These are phyloP conservation scores for Myrmaecium sp. DNA, from an alignment of 2,329 filamentous ascomycete genomes.

Conservation along the genomic window DNA sequence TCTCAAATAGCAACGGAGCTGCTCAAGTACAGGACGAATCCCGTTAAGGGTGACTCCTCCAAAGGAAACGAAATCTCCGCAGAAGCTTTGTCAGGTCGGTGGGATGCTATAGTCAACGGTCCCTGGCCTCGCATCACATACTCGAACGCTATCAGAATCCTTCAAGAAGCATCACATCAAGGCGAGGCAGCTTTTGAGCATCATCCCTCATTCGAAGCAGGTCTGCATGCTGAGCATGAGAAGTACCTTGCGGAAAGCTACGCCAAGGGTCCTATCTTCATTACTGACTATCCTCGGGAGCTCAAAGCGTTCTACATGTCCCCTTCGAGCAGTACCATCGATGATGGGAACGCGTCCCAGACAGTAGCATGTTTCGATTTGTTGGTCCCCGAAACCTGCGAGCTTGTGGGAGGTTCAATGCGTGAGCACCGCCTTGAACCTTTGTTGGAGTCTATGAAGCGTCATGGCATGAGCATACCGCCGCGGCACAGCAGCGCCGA, in stretches of 20 bases:
- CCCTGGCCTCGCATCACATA: conserved; percentile 80
- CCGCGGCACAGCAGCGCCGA: conserved; percentile 2
- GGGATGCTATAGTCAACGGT: conserved; percentile 52
- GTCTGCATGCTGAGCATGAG: conserved; percentile 84
- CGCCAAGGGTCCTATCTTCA: conserved; percentile 60
- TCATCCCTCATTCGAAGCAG: conserved; percentile 51
- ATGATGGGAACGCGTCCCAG: conserved; percentile 6
- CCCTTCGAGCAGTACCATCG: conserved; percentile 19
- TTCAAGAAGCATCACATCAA: conserved; percentile 41
- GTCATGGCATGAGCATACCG: conserved; percentile 40
- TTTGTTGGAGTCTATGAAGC: conserved; percentile 53
- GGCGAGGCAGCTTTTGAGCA: conserved; percentile 43
- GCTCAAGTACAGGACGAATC: too few species aligned
- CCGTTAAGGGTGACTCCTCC: too few species aligned
- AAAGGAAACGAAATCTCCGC: too few species aligned
- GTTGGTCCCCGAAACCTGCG: conserved; percentile 68
- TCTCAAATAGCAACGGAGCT: conserved; percentile 40
- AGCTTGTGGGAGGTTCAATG: conserved; percentile 77
- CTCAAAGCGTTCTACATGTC: conserved; percentile 91
- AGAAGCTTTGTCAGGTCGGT: conserved; percentile 46
- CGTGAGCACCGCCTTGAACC: conserved; percentile 62
- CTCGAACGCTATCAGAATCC: conserved; percentile 52
- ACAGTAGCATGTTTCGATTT: conserved; percentile 88
- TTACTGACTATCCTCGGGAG: conserved; percentile 77
- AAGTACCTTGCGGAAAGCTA: conserved; percentile 60